These are phyloP conservation scores for Phaffia australis DNA, from an alignment of 768 basidiomycete species.

Conservation along the genomic window DNA sequence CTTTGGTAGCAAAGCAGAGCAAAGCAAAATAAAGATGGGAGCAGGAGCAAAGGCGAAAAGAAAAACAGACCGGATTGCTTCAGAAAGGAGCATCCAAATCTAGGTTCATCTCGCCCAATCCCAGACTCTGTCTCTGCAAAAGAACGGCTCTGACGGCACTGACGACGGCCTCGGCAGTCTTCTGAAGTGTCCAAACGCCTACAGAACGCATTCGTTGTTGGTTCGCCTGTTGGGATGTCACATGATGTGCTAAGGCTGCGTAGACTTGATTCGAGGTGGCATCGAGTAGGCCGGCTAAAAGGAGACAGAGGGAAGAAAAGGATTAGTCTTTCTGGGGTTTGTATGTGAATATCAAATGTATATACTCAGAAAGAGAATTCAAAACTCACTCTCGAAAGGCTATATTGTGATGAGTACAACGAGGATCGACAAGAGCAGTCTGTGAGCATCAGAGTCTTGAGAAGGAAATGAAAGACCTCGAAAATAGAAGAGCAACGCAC, in stretches of 20 bases:
- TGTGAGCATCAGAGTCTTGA: no score
- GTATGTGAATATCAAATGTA: not conserved
- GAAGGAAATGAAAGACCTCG: constrained; percentile 6
- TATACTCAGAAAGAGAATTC: not conserved
- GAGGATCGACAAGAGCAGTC: no score
- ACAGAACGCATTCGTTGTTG: constrained; percentile 81
- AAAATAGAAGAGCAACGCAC: not conserved
- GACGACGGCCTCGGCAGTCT: constrained; percentile 79
- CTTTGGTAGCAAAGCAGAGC: no score
- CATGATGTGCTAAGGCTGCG: constrained; percentile 79
- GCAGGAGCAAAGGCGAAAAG: no score
- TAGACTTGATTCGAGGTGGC: constrained; percentile 68
- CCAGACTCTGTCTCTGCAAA: constrained; percentile 12
- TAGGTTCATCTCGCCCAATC: not conserved
- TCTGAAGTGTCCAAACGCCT: constrained; percentile 86
- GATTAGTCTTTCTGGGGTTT: constrained; percentile 8
- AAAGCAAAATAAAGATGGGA: no score
- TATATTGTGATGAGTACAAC: constrained; percentile 34
- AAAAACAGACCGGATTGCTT: no score
- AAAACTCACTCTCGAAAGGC: constrained; percentile 81
- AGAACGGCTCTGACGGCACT: constrained; percentile 54
- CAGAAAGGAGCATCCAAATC: no score
- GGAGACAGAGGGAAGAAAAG: constrained; percentile 9
- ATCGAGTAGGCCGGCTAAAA: constrained; percentile 78
- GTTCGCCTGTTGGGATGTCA: constrained; percentile 61